Conservation (phyloP, 2,329 filamentous ascomycete species). For the Penicillium sp. region DNA sequence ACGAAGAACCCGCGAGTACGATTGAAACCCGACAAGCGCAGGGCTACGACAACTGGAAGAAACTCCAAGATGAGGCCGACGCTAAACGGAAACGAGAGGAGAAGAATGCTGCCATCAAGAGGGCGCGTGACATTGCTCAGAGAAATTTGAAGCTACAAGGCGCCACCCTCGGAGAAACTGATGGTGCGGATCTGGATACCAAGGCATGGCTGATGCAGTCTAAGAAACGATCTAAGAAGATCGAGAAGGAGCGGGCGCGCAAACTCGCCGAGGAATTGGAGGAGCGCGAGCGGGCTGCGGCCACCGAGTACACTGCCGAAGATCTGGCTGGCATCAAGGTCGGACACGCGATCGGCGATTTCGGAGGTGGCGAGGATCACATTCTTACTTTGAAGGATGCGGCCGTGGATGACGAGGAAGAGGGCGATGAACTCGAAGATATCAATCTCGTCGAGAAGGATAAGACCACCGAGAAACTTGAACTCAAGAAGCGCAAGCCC, state of each 20-base stretch:
- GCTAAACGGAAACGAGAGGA: constrained; percentile 80
- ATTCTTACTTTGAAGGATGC: constrained; percentile 94
- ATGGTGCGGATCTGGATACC: constrained; percentile 72
- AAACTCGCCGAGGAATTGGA: constrained; percentile 76
- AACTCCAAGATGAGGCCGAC: constrained; percentile 69
- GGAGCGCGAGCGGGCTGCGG: constrained; percentile 73
- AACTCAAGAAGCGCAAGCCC: constrained; percentile 87
- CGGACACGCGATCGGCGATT: constrained; percentile 80
- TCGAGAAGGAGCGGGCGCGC: constrained; percentile 74
- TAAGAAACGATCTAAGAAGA: constrained; percentile 93
- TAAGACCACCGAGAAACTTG: constrained; percentile 67
- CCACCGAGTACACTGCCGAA: constrained; percentile 79
- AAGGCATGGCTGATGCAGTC: constrained; percentile 85
- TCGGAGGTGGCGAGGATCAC: constrained; percentile 81
- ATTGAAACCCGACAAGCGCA: constrained; percentile 68
- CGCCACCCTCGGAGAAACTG: constrained; percentile 78
- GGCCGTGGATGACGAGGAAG: constrained; percentile 81
- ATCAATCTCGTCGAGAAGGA: constrained; percentile 50
- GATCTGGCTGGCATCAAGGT: constrained; percentile 92
- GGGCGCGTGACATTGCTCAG: constrained; percentile 82
- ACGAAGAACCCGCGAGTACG: constrained; percentile 79
- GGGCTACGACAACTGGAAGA: constrained; percentile 59
- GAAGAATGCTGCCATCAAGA: constrained; percentile 81
- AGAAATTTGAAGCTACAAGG: constrained; percentile 78
- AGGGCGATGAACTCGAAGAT: constrained; percentile 79